A percentile compares a stretch with the other conserved stretches of the same genome.
These are phyloP conservation scores for Aquilaria agallochum DNA, from an alignment of 441 rosid genomes.

Conservation along the genomic window DNA sequence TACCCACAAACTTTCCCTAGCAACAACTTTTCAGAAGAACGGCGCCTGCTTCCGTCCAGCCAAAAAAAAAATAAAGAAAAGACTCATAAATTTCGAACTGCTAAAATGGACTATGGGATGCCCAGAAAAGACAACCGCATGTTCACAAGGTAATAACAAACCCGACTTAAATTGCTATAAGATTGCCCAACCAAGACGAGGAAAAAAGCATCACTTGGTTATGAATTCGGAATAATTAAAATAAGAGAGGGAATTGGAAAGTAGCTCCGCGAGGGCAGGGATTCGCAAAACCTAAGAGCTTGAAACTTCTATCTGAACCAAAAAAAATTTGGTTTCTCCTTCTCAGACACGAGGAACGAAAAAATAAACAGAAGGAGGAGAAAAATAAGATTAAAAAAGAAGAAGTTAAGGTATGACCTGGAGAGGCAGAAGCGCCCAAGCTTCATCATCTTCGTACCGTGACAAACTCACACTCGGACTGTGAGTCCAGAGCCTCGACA, in stretches of 20 bases:
- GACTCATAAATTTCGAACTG: background rate
- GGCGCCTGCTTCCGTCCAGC: conserved; percentile 34
- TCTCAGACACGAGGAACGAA: background rate
- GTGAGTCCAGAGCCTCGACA: too few species aligned
- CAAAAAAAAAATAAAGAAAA: background rate
- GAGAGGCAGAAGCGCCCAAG: conserved; percentile 37
- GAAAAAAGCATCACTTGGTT: background rate
- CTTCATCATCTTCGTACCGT: conserved; percentile 36
- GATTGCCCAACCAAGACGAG: background rate
- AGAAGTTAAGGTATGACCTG: conserved; percentile 24
- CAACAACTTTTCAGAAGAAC: conserved; percentile 21
- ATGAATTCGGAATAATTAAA: too few species aligned
- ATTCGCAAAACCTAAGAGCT: background rate
- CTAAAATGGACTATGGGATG: background rate
- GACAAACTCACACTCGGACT: too few species aligned
- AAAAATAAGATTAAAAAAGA: background rate
- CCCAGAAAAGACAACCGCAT: background rate
- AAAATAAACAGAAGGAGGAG: background rate
- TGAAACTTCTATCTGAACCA: background rate
- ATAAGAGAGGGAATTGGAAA: too few species aligned
- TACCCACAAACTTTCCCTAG: conserved; percentile 22
- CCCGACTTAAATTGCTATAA: background rate
- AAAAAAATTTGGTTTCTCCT: background rate
- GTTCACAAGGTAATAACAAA: background rate
- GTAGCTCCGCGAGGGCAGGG: too few species aligned